phyloP scores from a whole-genome alignment of 164 flowering plant species.

The Saururus chinensis region DNA sequence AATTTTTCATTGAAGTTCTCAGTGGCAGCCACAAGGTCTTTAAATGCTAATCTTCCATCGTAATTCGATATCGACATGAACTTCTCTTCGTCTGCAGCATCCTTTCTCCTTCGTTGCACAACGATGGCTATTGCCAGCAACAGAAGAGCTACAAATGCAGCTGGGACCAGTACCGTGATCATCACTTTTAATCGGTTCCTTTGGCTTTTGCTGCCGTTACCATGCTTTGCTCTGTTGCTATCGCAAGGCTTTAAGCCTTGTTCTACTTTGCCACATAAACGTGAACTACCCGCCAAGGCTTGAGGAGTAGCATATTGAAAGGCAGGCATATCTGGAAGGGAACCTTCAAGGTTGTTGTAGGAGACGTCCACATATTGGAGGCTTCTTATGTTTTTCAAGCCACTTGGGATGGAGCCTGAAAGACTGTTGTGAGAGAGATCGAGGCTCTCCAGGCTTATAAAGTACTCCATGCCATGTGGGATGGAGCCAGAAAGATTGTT shows the following conservation, averaged over 20 bases:
- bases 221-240: not conserved
- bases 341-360: conserved; percentile 17
- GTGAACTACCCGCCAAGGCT: conserved; percentile 15
- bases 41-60: conserved; percentile 8
- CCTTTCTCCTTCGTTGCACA: not conserved
- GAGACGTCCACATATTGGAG: conserved; percentile 17
- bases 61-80: too few species aligned
- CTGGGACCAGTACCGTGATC: conserved; percentile 5
- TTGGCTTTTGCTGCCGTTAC: not conserved
- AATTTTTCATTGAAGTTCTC: conserved; percentile 15
- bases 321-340: conserved; percentile 12
- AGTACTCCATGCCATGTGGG: conserved; percentile 11
- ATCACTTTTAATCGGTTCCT: conserved; percentile 5
- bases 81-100: too few species aligned
- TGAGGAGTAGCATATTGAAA: conserved; percentile 8
- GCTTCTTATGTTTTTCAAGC: conserved; percentile 10
- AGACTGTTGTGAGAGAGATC: conserved; percentile 20
- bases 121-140: not conserved
- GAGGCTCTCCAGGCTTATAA: conserved; percentile 10
- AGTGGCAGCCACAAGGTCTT: conserved; percentile 13
- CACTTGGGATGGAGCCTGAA: conserved; percentile 12
- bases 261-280: conserved; percentile 13
- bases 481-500: conserved; percentile 17
- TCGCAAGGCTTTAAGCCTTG: conserved; percentile 11
- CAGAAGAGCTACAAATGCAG: not conserved